Conservation (phyloP, 2,329 filamentous ascomycete genomes). For the Fusarium albosuccineum region DNA sequence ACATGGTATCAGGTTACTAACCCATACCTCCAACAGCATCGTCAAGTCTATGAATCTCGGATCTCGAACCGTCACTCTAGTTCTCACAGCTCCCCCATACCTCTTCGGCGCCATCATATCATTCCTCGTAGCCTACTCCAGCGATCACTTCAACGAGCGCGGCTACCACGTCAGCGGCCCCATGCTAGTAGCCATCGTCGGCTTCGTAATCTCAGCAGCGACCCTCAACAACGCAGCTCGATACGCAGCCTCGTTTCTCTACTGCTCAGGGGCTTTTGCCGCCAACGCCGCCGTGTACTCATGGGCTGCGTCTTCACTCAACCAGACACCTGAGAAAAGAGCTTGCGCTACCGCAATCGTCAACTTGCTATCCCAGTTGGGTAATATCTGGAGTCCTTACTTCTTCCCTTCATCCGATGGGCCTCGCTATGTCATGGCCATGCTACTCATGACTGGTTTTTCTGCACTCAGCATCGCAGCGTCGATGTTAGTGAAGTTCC, state of each 20-base stretch:
- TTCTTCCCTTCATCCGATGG: slow-evolving; percentile 43
- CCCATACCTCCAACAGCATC: background rate
- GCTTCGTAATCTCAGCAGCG: slow-evolving; percentile 42
- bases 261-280: slow-evolving; percentile 36
- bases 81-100: slow-evolving; percentile 10
- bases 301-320: slow-evolving; percentile 36
- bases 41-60: slow-evolving; percentile 10
- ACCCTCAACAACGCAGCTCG: slow-evolving; percentile 36
- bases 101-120: slow-evolving; percentile 1
- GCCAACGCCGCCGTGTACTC: slow-evolving; percentile 37
- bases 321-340: slow-evolving; percentile 43
- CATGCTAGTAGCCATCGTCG: slow-evolving; percentile 26
- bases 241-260: slow-evolving; percentile 40
- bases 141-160: slow-evolving; percentile 36
- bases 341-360: slow-evolving; percentile 41
- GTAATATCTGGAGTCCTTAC: slow-evolving; percentile 46
- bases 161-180: slow-evolving; percentile 39
- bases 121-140: slow-evolving; percentile 39
- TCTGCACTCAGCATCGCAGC: slow-evolving; percentile 1
- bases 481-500: background rate
- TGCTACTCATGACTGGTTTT: slow-evolving; percentile 39
- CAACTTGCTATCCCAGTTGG: slow-evolving; percentile 36
- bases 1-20: background rate
- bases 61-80: slow-evolving; percentile 5
- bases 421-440: slow-evolving; percentile 41